phyloP scores from a whole-genome alignment of 306 rosid species.

The Pueraria montana region DNA sequence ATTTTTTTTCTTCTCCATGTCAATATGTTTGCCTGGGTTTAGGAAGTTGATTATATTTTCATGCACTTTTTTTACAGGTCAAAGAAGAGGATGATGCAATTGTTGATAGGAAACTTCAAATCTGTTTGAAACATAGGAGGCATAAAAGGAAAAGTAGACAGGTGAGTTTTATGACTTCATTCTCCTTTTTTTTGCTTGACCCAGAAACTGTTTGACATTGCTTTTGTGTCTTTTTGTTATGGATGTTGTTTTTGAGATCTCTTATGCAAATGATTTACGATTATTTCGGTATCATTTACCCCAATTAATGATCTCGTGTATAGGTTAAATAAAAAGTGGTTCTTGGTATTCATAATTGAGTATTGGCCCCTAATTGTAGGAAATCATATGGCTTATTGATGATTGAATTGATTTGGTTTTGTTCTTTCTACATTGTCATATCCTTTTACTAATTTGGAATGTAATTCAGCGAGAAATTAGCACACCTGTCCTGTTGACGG shows the following conservation, averaged over 20 bases:
- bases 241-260: conserved; percentile 29
- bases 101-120: conserved; percentile 78
- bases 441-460: conserved; percentile 53
- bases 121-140: conserved; percentile 80
- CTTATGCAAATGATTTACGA: background rate
- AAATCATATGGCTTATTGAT: conserved; percentile 31
- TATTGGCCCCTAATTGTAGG: conserved; percentile 1
- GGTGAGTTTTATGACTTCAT: conserved; percentile 52
- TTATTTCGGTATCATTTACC: conserved; percentile 23
- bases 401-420: conserved; percentile 21
- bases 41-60: conserved; percentile 33
- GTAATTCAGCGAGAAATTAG: conserved; percentile 53
- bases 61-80: conserved; percentile 61
- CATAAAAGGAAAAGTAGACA: conserved; percentile 69
- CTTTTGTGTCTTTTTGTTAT: conserved; percentile 1
- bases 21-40: conserved; percentile 10
- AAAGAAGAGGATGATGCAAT: conserved; percentile 96
- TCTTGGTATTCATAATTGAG: conserved; percentile 38
- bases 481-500: conserved; percentile 47
- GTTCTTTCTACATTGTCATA: conserved; percentile 24
- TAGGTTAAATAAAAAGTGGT: conserved; percentile 3
- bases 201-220: conserved; percentile 19
- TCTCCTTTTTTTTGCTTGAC: conserved; percentile 34
- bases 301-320: conserved; percentile 27
- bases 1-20: conserved; percentile 6